Conservation (phyloP, 768 basidiomycete genomes). For the Rossbeevera mucosa region DNA sequence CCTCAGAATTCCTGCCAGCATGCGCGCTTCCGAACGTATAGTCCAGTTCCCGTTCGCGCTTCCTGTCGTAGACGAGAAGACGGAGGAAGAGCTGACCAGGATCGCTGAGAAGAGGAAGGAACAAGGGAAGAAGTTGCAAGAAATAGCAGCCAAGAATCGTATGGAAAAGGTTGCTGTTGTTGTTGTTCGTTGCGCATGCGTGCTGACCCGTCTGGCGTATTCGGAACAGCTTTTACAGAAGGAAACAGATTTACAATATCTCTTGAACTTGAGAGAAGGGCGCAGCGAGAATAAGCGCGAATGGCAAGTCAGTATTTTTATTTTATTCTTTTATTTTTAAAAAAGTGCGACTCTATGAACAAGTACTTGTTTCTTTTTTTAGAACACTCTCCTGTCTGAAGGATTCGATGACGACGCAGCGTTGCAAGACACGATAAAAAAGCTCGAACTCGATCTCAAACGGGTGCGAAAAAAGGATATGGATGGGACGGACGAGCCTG, state of each 20-base stretch:
- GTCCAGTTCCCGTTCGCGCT: slow-evolving; percentile 83
- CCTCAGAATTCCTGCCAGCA: slow-evolving; percentile 59
- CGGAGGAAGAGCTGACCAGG: slow-evolving; percentile 81
- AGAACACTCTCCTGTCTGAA: slow-evolving; percentile 61
- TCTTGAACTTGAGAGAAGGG: slow-evolving; percentile 60
- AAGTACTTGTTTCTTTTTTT: too few species aligned
- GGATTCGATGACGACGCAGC: slow-evolving; percentile 75
- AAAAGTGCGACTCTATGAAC: background rate
- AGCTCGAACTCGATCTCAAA: slow-evolving; percentile 74
- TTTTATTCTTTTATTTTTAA: too few species aligned
- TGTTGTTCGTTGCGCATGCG: background rate
- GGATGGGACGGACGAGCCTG: slow-evolving; percentile 62
- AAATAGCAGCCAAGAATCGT: slow-evolving; percentile 81
- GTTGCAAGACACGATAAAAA: slow-evolving; percentile 80
- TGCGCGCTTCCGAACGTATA: slow-evolving; percentile 65
- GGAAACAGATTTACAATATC: slow-evolving; percentile 65
- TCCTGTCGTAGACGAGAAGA: slow-evolving; percentile 70
- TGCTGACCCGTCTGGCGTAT: background rate
- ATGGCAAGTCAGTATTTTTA: slow-evolving; percentile 68
- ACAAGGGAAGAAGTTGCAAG: slow-evolving; percentile 84
- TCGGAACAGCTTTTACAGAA: slow-evolving; percentile 59
- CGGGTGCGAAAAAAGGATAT: slow-evolving; percentile 77
- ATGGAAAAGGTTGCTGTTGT: slow-evolving; percentile 65
- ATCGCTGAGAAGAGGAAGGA: slow-evolving; percentile 78
- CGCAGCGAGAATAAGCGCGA: slow-evolving; percentile 63